Evolutionary conservation across 2,329 filamentous ascomycete species (phyloP).

Genomic region (Sporothrix mexicana): DNA sequence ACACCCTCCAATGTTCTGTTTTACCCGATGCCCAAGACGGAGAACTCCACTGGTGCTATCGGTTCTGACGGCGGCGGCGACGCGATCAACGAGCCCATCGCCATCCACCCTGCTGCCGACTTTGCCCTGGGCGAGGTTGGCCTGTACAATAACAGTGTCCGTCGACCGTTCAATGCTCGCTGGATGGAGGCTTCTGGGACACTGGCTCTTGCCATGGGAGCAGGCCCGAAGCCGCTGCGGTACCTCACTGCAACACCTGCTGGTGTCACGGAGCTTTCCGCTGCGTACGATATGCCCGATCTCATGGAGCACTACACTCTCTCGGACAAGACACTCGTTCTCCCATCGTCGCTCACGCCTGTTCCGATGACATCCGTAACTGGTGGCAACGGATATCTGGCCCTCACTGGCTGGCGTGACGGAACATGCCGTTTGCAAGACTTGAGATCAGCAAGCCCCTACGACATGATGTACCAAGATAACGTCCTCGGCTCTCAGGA

Average conservation of each 20-base stretch:
- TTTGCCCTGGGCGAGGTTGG: conserved; percentile 38
- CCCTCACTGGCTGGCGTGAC: conserved; percentile 61
- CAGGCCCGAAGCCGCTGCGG: conserved; percentile 51
- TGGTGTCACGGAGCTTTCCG: conserved; percentile 48
- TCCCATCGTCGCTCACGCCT: conserved; percentile 54
- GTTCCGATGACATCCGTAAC: conserved; percentile 46
- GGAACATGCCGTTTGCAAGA: conserved; percentile 59
- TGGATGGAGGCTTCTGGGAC: conserved; percentile 54
- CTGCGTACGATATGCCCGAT: conserved; percentile 38
- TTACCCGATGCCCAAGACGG: conserved; percentile 43
- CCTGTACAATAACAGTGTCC: conserved; percentile 34
- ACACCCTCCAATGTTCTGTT: conserved; percentile 44
- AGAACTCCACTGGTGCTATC: not conserved
- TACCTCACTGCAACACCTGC: conserved; percentile 55
- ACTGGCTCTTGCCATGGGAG: conserved; percentile 54
- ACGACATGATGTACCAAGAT: conserved; percentile 59
- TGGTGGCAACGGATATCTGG: conserved; percentile 44
- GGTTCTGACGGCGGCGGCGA: too few species aligned
- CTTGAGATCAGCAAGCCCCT: conserved; percentile 54
- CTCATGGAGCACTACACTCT: conserved; percentile 41
- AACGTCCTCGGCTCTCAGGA: conserved; percentile 55
- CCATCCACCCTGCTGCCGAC: conserved; percentile 36
- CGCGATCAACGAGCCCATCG: not conserved
- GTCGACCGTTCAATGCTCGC: conserved; percentile 46
- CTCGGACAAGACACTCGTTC: conserved; percentile 38